Evolutionary conservation across 1,284 basidiomycete genomes (phyloP), one percentile per base, ranked within the genome.

Genomic region (Irpex sp.): DNA sequence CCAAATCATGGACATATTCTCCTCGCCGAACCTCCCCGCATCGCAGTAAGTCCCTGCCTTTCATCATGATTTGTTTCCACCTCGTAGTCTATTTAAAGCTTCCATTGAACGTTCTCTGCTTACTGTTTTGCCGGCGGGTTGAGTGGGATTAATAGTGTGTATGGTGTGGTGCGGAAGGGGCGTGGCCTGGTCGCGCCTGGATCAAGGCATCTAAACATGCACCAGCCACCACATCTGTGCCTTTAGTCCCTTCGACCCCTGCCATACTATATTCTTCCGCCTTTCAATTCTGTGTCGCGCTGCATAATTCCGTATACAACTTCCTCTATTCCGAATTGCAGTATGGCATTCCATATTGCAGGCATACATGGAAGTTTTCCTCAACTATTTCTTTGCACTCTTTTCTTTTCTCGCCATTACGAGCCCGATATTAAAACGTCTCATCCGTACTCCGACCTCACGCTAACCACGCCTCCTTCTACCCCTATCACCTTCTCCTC

Each of bases 1-100:
- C 67, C 86, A 89, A 69, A 84, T 89, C 33, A 84, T 95, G 73
- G 91, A 95, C 70, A 87, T 95, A 39, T 95, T 92, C 71, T 81
- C 88, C 1, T 88, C 88, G 0, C 83, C 85, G 64, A 80, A 81
- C 21, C 73, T 75, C 26, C 65, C 74, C 53, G 71, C 76, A 11
- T 77, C 84, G 63, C 69, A 73, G 83, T 80, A 62, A 50, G 74
- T 69, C 9, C 19, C 33, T 4, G 15, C 11, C 39, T 15, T 43
- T 43, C 39, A 43, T 43, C 15, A 43, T 11, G 36, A 49, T 46
- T 33, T 43, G 39, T 4, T 43, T 2, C 15, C 39, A 9, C 8
- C 3, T 43, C 8, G 39, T 43, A 9, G 8, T 9, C 39, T 43
- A 15, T 9, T 5, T 15, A 9, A 43, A 43, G 39, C 15, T 43